These are phyloP conservation scores for Nidularia pulvinata DNA, from an alignment of 768 basidiomycete species.

Conservation along the genomic window DNA sequence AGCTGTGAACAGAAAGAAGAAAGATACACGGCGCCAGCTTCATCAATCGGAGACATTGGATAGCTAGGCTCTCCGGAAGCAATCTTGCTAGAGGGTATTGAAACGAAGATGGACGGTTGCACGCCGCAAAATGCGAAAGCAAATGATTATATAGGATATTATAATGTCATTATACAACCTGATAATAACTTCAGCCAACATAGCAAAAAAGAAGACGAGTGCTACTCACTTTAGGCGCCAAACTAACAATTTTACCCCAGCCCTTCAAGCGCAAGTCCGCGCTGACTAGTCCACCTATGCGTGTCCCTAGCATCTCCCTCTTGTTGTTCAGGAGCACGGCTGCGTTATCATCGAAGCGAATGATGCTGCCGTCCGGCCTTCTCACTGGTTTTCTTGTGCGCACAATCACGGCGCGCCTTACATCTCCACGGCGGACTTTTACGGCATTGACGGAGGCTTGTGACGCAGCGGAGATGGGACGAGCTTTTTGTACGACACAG, in stretches of 20 bases:
- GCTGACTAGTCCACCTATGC: conserved; percentile 93
- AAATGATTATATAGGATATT: too few relatives aligned
- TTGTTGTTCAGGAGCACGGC: conserved; percentile 95
- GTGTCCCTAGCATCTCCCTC: conserved; percentile 92
- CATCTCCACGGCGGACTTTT: conserved; percentile 92
- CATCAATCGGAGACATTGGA: too few relatives aligned
- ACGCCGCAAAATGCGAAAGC: too few relatives aligned
- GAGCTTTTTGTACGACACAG: conserved; percentile 90
- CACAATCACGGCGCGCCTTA: conserved; percentile 95
- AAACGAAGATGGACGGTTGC: too few relatives aligned
- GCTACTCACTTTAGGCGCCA: conserved; percentile 82
- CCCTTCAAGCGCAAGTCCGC: conserved; percentile 89
- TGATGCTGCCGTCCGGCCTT: conserved; percentile 83
- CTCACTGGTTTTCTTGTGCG: conserved; percentile 86
- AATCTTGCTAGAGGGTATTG: too few relatives aligned
- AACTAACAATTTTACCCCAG: conserved; percentile 91
- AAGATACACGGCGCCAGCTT: too few relatives aligned
- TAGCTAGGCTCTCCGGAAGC: too few relatives aligned
- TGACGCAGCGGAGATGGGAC: conserved; percentile 71
- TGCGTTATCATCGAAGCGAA: conserved; percentile 97
- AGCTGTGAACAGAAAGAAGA: too few relatives aligned
- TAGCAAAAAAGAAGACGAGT: too few relatives aligned
- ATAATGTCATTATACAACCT: too few relatives aligned
- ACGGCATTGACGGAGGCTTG: conserved; percentile 75
- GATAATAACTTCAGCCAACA: too few relatives aligned